Evolutionary conservation across 306 rosid genomes (phyloP), one percentile per base, ranked within the genome.

Genomic region (Ceratonia siliqua): DNA sequence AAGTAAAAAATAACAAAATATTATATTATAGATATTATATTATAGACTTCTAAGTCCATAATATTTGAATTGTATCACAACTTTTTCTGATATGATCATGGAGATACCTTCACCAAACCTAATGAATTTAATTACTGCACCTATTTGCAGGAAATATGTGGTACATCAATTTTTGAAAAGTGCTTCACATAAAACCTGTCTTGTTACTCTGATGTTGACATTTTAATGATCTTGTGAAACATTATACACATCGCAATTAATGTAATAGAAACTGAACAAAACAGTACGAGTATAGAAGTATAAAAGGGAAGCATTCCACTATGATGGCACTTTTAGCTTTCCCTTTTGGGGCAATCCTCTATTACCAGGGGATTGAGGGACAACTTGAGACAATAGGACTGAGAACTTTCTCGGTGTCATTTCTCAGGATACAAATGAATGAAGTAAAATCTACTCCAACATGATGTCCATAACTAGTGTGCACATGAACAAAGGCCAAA

Each of bases 1-100:
- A 76, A 76, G 43, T 25, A 9, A 53, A n/a, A 57, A 66, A 24
- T 58, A 42, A 55, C 35, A 39, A 65, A 48, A 48, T 28, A 50
- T 18, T 32, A 35, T 13, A 65, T 10, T 8, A 5, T 33, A n/a
- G n/a, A 38, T 25, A 39, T 39, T 9, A 55, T 5, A 54, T 27
- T 18, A 18, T 18, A 21, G 18, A 66, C 36, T 75, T 38, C 63
- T 42, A 63, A n/a, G 36, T 62, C 5, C 27, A 74, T n/a, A 2
- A 33, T 6, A 18, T 32, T 45, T 21, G 58, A 61, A 13, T 8
- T 48, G 25, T 41, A 12, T 14, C 13, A 2, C 2, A 12, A 36
- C 42, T 49, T 61, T 33, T 46, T 17, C 68, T 49, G 5, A 24
- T 63, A 18, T 20, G 46, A 70, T 24, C 35, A 53, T 13, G 63